Evolutionary conservation across 2,329 filamentous ascomycete genomes (phyloP), one percentile per base, ranked within the genome.

Genomic region (Magnaporthiopsis incrustans): DNA sequence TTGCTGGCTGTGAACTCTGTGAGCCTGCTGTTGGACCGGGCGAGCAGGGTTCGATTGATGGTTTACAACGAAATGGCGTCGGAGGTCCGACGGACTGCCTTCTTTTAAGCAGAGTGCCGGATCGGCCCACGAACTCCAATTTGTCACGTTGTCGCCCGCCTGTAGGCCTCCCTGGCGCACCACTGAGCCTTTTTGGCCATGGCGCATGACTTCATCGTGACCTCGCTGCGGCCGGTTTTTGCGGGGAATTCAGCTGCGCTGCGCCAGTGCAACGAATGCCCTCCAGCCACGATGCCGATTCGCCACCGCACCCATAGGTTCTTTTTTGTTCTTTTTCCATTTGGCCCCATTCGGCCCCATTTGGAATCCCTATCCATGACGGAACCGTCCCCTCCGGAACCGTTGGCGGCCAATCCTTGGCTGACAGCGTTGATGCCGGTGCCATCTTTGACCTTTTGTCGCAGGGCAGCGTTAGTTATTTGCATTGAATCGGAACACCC

Each of bases 121-220:
- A 53, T 25, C 11, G 38, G 22, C 44, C 44, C n/a, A 53, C 8
- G n/a, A n/a, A 10, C 18, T 5, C 44, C 44, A n/a, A 50, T 50
- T 50, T n/a, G 44, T 50, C 44, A 50, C 3, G n/a, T 2, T 6
- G 44, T 50, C 18, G 14, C 6, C 44, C 15, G 15, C 44, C 14
- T 15, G 38, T 50, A 50, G 38, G 38, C 38, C 3, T 35, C 38
- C 18, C 18, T 18, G 22, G 2, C 18, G 10, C 44, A 53, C 44
- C 44, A 22, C 22, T 15, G 18, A 22, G 44, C 44, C 44, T 22
- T 38, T 53, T n/a, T 53, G 44, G 44, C 44, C 4, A 25, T n/a
- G 44, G 44, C 59, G 59, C 33, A 60, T 60, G 30, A 60, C 59
- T 38, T 60, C 59, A 60, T 60, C 25, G 33, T 60, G 59, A 60